Base-by-base conservation (phyloP, 2,329 filamentous ascomycete species). In the Sclerotinia borealis region DNA sequence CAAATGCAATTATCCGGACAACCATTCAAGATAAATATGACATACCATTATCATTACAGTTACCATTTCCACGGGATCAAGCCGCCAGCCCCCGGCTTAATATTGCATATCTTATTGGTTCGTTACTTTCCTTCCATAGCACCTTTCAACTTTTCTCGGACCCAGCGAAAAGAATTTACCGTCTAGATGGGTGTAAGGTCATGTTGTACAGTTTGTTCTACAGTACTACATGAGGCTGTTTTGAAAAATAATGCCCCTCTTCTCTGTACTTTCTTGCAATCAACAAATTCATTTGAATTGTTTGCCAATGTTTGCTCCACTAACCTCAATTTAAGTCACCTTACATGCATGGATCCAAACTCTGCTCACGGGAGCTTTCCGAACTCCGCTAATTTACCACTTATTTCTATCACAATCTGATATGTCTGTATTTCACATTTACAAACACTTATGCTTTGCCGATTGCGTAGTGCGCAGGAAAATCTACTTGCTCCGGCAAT, bases 21-120 rank as follows among this genome's bases (percentile, higher is more conserved):
- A 56, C 27, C 29, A 43, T 15, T 34, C n/a, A n/a, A n/a, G n/a
- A n/a, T n/a, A n/a, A 51, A 34, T 36, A 27, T 45, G 54, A 19
- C 39, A 45, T 39, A 27, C 39, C 54, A 27, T 45, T 45, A 56
- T 56, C 54, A 39, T 39, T 56, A 56, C 39, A 56, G 39, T 34
- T 15, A 56, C 54, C 54, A 56, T 56, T 45, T 56, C 54, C 39
- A 56, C 54, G 39, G 54, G 54, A 56, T 56, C 54, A 56, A 56
- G 54, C 54, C 54, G 39, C 34, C 39, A 39, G 39, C 39, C 39
- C 34, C 39, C 39, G 54, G 39, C 54, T 56, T 45, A 45, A 13
- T 10, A 56, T 22, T 25, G 13, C 19, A 31, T 45, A 31, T 45
- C 9, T 11, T 34, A 56, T 56, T 56, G 54, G 27, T n/a, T 43